A percentile compares a stretch with the other conserved stretches of the same genome.
These are phyloP conservation scores for Podila clonocystis DNA, from an alignment of 192 early-diverging fungal species.

Conservation along the genomic window DNA sequence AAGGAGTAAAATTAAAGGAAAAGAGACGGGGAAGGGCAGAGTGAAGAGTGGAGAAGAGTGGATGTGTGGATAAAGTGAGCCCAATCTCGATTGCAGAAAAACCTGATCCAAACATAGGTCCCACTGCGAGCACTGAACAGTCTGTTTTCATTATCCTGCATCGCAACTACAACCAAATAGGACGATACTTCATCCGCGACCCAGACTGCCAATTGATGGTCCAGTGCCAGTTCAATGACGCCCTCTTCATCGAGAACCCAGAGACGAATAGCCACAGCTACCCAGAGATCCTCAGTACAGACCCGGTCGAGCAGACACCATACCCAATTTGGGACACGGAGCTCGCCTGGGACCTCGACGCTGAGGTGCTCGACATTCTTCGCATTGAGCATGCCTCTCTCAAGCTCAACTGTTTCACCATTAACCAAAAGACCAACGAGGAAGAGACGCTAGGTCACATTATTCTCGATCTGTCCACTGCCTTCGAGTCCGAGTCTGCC, in stretches of 20 bases:
- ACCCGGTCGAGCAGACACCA: slow-evolving; percentile 52
- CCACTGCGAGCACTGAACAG: no score
- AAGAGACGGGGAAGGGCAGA: background rate
- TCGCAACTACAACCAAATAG: slow-evolving; percentile 7
- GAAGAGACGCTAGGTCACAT: slow-evolving; percentile 52
- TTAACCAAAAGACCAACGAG: slow-evolving; percentile 41
- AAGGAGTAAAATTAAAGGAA: background rate
- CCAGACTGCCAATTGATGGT: slow-evolving; percentile 50
- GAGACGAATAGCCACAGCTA: slow-evolving; percentile 54
- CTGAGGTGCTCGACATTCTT: slow-evolving; percentile 52
- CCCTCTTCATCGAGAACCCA: slow-evolving; percentile 52
- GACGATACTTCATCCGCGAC: slow-evolving; percentile 54
- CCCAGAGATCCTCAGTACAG: slow-evolving; percentile 51
- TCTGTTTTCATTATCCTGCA: background rate
- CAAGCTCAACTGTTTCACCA: slow-evolving; percentile 55
- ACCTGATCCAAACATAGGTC: background rate
- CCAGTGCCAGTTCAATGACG: slow-evolving; percentile 58
- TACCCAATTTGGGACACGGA: slow-evolving; percentile 60
- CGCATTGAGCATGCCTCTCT: slow-evolving; percentile 52
- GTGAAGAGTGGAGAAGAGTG: no score
- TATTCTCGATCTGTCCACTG: slow-evolving; percentile 50
- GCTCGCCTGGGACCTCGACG: slow-evolving; percentile 59
- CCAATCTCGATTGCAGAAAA: background rate
- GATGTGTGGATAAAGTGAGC: background rate
- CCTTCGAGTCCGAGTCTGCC: slow-evolving; percentile 39